phyloP scores from a whole-genome alignment of 2,329 filamentous ascomycete genomes.

The Alternaria solani region DNA sequence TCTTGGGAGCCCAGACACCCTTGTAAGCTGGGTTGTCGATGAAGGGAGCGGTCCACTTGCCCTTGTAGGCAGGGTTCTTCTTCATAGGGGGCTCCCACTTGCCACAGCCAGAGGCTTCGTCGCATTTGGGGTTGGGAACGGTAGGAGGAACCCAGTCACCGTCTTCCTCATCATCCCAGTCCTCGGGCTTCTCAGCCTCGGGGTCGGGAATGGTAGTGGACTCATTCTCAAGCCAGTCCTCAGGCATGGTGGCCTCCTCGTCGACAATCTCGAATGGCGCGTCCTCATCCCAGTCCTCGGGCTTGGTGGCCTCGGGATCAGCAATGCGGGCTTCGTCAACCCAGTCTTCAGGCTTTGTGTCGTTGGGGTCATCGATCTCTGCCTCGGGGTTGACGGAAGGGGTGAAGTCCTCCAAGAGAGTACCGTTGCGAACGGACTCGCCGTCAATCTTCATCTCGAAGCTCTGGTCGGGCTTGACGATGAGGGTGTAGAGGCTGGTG shows the following conservation, averaged over 20 bases:
- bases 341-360: constrained; percentile 95
- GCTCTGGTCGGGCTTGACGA: constrained; percentile 96
- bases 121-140: constrained; percentile 94
- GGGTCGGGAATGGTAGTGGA: constrained; percentile 84
- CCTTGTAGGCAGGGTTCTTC: constrained; percentile 97
- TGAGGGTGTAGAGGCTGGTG: constrained; percentile 93
- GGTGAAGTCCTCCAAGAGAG: constrained; percentile 90
- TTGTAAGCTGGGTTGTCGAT: constrained; percentile 99
- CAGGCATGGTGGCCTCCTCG: constrained; percentile 87
- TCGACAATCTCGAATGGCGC: constrained; percentile 96
- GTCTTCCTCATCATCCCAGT: constrained; percentile 99
- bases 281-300: constrained; percentile 98
- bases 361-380: constrained; percentile 94
- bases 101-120: constrained; percentile 91
- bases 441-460: constrained; percentile 93
- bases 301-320: constrained; percentile 94
- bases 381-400: constrained; percentile 92
- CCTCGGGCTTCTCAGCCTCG: constrained; percentile 95
- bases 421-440: constrained; percentile 85
- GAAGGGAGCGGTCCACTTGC: constrained; percentile 92
- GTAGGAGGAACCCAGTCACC: constrained; percentile 94
- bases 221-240: constrained; percentile 96
- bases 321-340: constrained; percentile 91
- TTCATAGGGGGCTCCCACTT: constrained; percentile 91
- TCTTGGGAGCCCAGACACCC: constrained; percentile 90